A percentile compares a stretch with the other conserved stretches of the same genome.
Evolutionary conservation across 2,329 filamentous ascomycete species (phyloP).

Genomic region (Diplocarpon rosae): DNA sequence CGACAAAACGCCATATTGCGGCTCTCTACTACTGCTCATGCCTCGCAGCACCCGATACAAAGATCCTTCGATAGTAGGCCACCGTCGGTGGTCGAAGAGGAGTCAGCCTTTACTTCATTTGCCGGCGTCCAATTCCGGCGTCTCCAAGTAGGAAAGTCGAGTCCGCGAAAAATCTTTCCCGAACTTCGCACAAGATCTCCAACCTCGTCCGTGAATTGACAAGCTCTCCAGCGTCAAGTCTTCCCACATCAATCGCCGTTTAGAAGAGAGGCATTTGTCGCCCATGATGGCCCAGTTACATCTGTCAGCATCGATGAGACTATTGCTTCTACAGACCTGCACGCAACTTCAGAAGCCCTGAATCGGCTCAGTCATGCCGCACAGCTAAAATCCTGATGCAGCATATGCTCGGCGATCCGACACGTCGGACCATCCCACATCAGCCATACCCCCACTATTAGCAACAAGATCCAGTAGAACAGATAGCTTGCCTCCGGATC

Average conservation of each 20-base stretch:
- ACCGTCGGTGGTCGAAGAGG: not conserved
- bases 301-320: conserved; percentile 29
- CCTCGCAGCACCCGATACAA: not conserved
- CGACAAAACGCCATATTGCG: too few species aligned
- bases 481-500: not conserved
- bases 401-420: conserved; percentile 11
- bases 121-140: conserved; percentile 7
- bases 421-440: conserved; percentile 3
- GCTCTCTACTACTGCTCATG: not conserved
- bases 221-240: conserved; percentile 5
- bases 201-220: too few species aligned
- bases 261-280: conserved; percentile 3
- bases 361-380: conserved; percentile 33
- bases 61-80: not conserved
- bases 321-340: conserved; percentile 31
- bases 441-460: conserved; percentile 1
- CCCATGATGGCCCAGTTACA: conserved; percentile 11
- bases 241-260: not conserved
- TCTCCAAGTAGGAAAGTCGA: too few species aligned
- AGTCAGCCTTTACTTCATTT: conserved; percentile 5
- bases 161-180: too few species aligned
- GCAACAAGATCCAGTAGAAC: not conserved
- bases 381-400: conserved; percentile 26
- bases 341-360: conserved; percentile 33
- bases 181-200: too few species aligned